Evolutionary conservation across 1,284 basidiomycete species (phyloP), one percentile per base, ranked within the genome.

Genomic region (Cystobasidium pallidum): DNA sequence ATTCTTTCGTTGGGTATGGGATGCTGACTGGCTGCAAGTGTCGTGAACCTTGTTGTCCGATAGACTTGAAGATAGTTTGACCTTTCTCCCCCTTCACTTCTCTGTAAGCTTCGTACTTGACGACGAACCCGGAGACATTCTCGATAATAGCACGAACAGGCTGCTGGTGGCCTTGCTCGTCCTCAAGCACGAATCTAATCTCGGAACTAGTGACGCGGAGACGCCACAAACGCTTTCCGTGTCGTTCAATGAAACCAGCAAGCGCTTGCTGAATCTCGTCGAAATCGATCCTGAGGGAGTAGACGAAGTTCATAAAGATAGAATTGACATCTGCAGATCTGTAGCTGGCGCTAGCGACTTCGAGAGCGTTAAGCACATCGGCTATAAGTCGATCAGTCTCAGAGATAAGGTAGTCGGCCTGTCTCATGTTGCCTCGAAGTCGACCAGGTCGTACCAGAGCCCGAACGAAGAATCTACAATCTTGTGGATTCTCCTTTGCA

Each of bases 71-170:
- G 77, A 98, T 93, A 7, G 89, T 90, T 8, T 89, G 90, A 61
- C 95, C 95, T 82, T 91, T 94, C 81, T 98, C 94, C 57, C 92
- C 96, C 52, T 88, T 89, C 78, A 98, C 92, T 84, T 99, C 96
- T 82, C 98, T 94, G 84, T 99, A 99, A n/a, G 91, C 92, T 80
- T 95, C 92, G 84, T 90, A 98, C 82, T 97, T 95, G 82, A 99
- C 95, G 76, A 98, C 92, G 84, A 99, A 98, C 58, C 95, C 95
- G 51, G 94, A 96, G 65, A 97, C 93, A 81, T 98, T 99, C 84
- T 96, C 93, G 81, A 99, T 95, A 81, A 98, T 89, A 78, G 94
- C 94, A 52, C 96, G 92, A 80, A 99, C 93, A 11, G 95, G 93
- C 7, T 92, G 92, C 58, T 92, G 88, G 78, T 94, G 94, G 76